Percentiles rank a stretch among this genome's conserved stretches.
These are phyloP conservation scores for Tulasnella sp. DNA, from an alignment of 768 basidiomycete species.

Conservation along the genomic window DNA sequence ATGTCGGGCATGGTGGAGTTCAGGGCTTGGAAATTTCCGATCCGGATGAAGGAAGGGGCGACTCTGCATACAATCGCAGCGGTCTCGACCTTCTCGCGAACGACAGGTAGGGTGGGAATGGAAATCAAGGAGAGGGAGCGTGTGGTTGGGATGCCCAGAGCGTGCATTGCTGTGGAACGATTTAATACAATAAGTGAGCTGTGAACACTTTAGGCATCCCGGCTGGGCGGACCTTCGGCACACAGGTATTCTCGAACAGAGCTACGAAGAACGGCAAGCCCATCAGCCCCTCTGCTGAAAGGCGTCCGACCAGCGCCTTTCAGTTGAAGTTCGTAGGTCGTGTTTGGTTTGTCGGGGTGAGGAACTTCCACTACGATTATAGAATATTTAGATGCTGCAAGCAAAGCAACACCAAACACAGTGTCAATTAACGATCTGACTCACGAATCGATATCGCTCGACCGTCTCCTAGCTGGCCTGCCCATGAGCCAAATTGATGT, in stretches of 20 bases:
- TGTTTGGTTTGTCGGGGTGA: constrained; percentile 45
- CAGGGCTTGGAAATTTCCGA: constrained; percentile 83
- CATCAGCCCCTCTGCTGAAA: constrained; percentile 86
- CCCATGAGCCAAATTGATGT: constrained; percentile 82
- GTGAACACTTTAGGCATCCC: neutral
- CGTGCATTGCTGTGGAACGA: constrained; percentile 49
- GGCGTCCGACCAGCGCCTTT: constrained; percentile 94
- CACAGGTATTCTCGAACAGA: constrained; percentile 91
- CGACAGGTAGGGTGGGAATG: constrained; percentile 60
- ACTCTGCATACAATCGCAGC: constrained; percentile 70
- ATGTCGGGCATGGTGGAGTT: constrained; percentile 45
- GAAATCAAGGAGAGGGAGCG: constrained; percentile 73
- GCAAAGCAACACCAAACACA: constrained; percentile 6
- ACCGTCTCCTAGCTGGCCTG: constrained; percentile 93
- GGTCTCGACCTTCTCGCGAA: constrained; percentile 59
- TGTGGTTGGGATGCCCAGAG: constrained; percentile 79
- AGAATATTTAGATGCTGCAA: constrained; percentile 9
- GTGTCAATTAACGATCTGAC: constrained; percentile 21
- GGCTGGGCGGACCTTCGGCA: constrained; percentile 59
- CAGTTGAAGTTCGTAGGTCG: constrained; percentile 76
- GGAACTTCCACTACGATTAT: constrained; percentile 57
- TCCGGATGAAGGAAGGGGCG: constrained; percentile 83
- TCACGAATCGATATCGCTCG: constrained; percentile 78
- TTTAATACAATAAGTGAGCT: too few species aligned
- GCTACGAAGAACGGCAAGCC: constrained; percentile 88